phyloP scores from a whole-genome alignment of 306 rosid genomes.

The Rosa rugosa region DNA sequence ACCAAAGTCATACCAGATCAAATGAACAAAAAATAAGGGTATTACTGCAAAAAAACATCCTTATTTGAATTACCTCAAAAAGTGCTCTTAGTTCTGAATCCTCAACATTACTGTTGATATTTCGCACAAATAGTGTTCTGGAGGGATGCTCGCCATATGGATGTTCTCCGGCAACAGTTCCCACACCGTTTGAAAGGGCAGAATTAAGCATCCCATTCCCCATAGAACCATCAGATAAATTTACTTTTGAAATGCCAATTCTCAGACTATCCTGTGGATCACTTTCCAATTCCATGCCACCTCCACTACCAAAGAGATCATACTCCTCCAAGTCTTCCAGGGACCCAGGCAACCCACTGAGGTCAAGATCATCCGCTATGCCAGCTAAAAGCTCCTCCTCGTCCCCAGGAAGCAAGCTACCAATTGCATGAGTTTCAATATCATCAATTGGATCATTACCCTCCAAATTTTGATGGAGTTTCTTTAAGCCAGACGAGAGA shows the following conservation, averaged over 20 bases:
- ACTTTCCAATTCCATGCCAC: conserved; percentile 85
- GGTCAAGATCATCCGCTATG: conserved; percentile 74
- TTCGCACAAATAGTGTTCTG: conserved; percentile 87
- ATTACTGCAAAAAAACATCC: conserved; percentile 12
- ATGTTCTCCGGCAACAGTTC: conserved; percentile 89
- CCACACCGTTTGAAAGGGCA: conserved; percentile 66
- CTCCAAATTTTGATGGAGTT: conserved; percentile 41
- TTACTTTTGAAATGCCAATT: conserved; percentile 53
- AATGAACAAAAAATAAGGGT: conserved; percentile 6
- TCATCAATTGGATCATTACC: conserved; percentile 50
- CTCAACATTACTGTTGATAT: conserved; percentile 88
- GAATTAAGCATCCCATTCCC: conserved; percentile 55
- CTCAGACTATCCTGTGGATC: conserved; percentile 58
- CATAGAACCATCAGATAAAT: conserved; percentile 53
- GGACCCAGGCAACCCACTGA: conserved; percentile 75
- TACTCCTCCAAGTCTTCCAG: conserved; percentile 83
- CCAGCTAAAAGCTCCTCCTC: conserved; percentile 82
- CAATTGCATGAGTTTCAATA: conserved; percentile 43
- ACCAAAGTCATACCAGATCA: neutral
- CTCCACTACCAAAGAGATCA: conserved; percentile 79
- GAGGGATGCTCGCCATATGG: conserved; percentile 97
- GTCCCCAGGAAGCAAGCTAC: conserved; percentile 69
- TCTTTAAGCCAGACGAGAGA: conserved; percentile 46
- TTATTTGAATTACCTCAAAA: conserved; percentile 66
- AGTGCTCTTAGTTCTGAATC: conserved; percentile 77